Evolutionary conservation across 2,329 filamentous ascomycete species (phyloP), one percentile per base, ranked within the genome.

Genomic region (Pestalotiopsis sp.): DNA sequence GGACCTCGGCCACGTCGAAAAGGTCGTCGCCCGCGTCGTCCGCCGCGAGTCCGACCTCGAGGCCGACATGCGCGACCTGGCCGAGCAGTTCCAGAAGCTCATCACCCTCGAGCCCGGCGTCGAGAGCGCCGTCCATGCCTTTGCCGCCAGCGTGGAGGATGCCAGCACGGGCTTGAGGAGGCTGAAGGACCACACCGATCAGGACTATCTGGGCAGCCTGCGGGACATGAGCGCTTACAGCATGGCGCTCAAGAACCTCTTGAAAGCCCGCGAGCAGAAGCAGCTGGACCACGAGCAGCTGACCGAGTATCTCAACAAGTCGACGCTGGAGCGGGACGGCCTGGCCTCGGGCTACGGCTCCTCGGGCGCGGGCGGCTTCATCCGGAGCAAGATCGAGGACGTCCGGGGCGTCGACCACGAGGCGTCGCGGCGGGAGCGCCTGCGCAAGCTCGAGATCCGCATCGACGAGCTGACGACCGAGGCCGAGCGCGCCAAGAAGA

Each of bases 181-280:
- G n/a, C 87, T 99, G 69, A 93, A 94, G 76, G 95, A 98, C 70
- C 88, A 94, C 75, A 98, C 95, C 0, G 96, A 99, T 78, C 94
- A 97, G 76, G 94, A 98, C 80, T 99, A 99, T 78, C 89, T 99
- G 1, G 93, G 94, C 73, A 95, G 92, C 67, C 86, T 99, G 66
- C 90, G 94, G 64, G 96, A 99, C 81, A 97, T 98, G 95, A 93
- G 97, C 75, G 92, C 94, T 31, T 99, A 98, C 81, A 95, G 94
- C 72, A 83, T 88, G n/a, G 92, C 94, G 0, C 85, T 98, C 61
- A 97, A 97, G 80, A 87, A 90, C 27, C 90, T 99, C 4, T 90
- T 99, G 71, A 97, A 97, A 80, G 93, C 93, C 1, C 91, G 96
- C 45, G 96, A 99, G 83, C 94, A 97, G 83, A 99, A 99, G 79